Percentiles rank a stretch among this genome's conserved stretches.
These are phyloP conservation scores for Metarhizium guizhouense DNA, from an alignment of 2,329 filamentous ascomycete species.

Conservation along the genomic window DNA sequence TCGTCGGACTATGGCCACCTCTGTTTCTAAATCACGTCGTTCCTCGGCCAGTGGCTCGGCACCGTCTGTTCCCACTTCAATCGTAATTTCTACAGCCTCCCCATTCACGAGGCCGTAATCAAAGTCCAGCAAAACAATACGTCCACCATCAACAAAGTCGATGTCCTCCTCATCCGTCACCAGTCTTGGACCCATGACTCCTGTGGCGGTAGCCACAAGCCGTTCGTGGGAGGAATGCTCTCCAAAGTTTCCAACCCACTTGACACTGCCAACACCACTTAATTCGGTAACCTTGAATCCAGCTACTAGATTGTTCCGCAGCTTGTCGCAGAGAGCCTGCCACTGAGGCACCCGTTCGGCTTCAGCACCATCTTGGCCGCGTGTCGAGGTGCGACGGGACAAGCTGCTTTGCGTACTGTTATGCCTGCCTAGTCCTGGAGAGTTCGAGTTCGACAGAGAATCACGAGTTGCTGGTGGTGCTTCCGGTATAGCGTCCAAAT, in stretches of 20 bases:
- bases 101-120: conserved; percentile 52
- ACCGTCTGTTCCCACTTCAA: conserved; percentile 64
- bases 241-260: conserved; percentile 57
- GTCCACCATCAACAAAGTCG: conserved; percentile 70
- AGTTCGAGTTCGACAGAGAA: conserved; percentile 8
- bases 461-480: conserved; percentile 15
- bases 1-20: conserved; percentile 70
- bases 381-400: conserved; percentile 22
- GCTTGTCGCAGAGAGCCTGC: conserved; percentile 59
- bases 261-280: conserved; percentile 56
- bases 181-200: conserved; percentile 49
- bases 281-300: conserved; percentile 59
- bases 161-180: conserved; percentile 61
- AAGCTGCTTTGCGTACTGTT: conserved; percentile 19
- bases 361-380: conserved; percentile 17
- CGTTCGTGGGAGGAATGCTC: conserved; percentile 40
- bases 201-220: conserved; percentile 64
- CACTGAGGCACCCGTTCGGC: conserved; percentile 49
- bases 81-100: conserved; percentile 46
- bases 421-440: conserved; percentile 17
- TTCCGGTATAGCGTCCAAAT: conserved; percentile 54
- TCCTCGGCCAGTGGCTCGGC: conserved; percentile 67
- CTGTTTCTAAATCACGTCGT: conserved; percentile 62
- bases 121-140: conserved; percentile 67
- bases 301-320: conserved; percentile 60